phyloP scores from a whole-genome alignment of 23 red algal species.

The Agarophyton chilense region DNA sequence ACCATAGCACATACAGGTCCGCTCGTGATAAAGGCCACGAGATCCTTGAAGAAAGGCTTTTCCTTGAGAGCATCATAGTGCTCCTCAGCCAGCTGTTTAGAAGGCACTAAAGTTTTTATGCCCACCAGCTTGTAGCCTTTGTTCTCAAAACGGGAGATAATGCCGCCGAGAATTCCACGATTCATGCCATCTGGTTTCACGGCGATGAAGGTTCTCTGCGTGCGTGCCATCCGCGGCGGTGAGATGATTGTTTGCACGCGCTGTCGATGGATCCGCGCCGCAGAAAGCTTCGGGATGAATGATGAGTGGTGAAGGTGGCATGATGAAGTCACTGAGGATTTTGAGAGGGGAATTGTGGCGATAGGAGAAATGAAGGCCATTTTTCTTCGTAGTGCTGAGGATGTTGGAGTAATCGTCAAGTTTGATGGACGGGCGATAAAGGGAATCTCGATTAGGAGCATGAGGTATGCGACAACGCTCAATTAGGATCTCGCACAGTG shows the following conservation, averaged over 20 bases:
- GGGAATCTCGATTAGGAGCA: neutral
- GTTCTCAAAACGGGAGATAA: constrained; percentile 92
- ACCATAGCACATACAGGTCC: constrained; percentile 97
- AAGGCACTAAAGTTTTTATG: constrained; percentile 79
- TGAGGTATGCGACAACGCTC: too few species aligned
- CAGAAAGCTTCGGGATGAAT: neutral
- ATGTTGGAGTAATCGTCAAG: neutral
- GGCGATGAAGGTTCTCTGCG: constrained; percentile 55
- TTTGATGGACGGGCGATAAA: neutral
- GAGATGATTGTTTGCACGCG: neutral
- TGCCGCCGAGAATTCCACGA: constrained; percentile 89
- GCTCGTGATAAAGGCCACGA: constrained; percentile 87
- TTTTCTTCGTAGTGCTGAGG: neutral
- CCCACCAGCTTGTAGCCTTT: constrained; percentile 89
- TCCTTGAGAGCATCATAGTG: constrained; percentile 88
- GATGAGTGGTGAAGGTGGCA: neutral
- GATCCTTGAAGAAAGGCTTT: constrained; percentile 90
- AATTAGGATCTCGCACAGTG: too few species aligned
- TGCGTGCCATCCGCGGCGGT: constrained; percentile 8
- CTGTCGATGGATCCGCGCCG: neutral
- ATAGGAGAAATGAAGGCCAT: neutral
- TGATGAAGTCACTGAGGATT: neutral
- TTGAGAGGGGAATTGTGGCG: neutral
- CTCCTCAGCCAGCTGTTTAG: constrained; percentile 66
- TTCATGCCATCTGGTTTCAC: constrained; percentile 97